phyloP scores from a whole-genome alignment of 2,329 filamentous ascomycete species.

The Neofusicoccum kwambonambiense region DNA sequence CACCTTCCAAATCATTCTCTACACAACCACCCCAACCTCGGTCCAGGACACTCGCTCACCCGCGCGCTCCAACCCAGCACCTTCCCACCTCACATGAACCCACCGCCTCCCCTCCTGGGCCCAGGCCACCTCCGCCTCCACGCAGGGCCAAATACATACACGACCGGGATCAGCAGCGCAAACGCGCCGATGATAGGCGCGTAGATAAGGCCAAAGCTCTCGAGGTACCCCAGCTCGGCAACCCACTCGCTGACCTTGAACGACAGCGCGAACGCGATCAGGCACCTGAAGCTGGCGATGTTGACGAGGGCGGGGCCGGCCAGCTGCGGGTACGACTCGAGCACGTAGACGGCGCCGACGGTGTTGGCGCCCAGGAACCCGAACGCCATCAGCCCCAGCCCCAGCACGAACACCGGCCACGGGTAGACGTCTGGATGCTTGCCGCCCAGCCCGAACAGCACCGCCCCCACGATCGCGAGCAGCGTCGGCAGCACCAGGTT shows the following conservation, averaged over 20 bases:
- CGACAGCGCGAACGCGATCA: slow-evolving; percentile 30
- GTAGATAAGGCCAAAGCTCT: slow-evolving; percentile 28
- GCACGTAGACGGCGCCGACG: slow-evolving; percentile 31
- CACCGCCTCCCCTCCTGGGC: background rate
- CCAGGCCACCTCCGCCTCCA: slow-evolving; percentile 15
- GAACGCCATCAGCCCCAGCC: slow-evolving; percentile 29
- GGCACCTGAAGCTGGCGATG: slow-evolving; percentile 30
- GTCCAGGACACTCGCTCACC: background rate
- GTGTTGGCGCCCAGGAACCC: slow-evolving; percentile 32
- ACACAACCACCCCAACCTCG: background rate
- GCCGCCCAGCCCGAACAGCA: slow-evolving; percentile 30
- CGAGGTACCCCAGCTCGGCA: slow-evolving; percentile 26
- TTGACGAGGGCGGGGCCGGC: slow-evolving; percentile 32
- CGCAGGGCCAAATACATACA: slow-evolving; percentile 23
- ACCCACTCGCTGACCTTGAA: slow-evolving; percentile 30
- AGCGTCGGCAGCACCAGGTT: slow-evolving; percentile 28
- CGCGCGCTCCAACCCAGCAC: background rate
- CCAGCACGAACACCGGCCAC: slow-evolving; percentile 28
- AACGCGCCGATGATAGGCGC: slow-evolving; percentile 27
- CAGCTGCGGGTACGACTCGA: slow-evolving; percentile 32
- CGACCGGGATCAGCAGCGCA: slow-evolving; percentile 26
- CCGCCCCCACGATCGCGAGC: slow-evolving; percentile 25
- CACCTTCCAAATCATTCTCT: background rate
- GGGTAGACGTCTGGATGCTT: slow-evolving; percentile 23
- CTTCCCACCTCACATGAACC: background rate